Percentiles rank a stretch among this genome's conserved stretches.
Evolutionary conservation across 164 flowering plant genomes (phyloP).

Genomic region (Annona cherimola): DNA sequence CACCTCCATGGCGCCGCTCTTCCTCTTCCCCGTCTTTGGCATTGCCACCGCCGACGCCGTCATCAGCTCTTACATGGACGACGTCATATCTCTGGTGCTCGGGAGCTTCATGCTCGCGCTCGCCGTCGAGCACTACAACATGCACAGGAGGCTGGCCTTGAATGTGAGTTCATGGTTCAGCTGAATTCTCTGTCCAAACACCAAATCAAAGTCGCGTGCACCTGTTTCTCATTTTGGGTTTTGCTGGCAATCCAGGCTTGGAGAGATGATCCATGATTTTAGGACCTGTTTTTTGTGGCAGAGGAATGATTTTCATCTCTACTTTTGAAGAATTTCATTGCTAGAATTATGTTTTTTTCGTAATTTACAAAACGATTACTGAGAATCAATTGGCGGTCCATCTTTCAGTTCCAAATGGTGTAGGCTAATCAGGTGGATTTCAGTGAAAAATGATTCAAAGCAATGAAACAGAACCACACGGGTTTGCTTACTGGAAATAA

Average conservation of each 20-base stretch:
- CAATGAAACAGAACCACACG: too few species aligned
- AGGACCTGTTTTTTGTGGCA: not conserved
- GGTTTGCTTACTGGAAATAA: too few species aligned
- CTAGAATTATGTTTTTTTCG: too few species aligned
- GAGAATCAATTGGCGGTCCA: too few species aligned
- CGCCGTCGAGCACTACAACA: slow-evolving; percentile 88
- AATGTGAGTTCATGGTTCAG: slow-evolving; percentile 41
- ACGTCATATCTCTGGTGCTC: slow-evolving; percentile 73
- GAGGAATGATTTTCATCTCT: too few species aligned
- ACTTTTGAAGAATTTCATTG: too few species aligned
- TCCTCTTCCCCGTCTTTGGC: slow-evolving; percentile 87
- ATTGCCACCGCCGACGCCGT: slow-evolving; percentile 66
- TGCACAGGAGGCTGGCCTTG: slow-evolving; percentile 75
- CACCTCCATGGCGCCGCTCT: slow-evolving; percentile 87
- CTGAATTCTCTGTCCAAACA: not conserved
- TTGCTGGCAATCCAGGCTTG: too few species aligned
- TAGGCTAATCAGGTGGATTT: too few species aligned
- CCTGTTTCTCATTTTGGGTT: not conserved
- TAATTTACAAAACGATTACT: too few species aligned
- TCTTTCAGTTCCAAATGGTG: too few species aligned
- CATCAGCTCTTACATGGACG: slow-evolving; percentile 80
- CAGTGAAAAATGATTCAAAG: too few species aligned
- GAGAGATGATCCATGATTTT: not conserved
- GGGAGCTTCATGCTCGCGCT: slow-evolving; percentile 94
- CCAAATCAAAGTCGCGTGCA: not conserved